A percentile compares a stretch with the other conserved stretches of the same genome.
Evolutionary conservation across 2,329 filamentous ascomycete species (phyloP).

Genomic region (Apiospora malaysiana): DNA sequence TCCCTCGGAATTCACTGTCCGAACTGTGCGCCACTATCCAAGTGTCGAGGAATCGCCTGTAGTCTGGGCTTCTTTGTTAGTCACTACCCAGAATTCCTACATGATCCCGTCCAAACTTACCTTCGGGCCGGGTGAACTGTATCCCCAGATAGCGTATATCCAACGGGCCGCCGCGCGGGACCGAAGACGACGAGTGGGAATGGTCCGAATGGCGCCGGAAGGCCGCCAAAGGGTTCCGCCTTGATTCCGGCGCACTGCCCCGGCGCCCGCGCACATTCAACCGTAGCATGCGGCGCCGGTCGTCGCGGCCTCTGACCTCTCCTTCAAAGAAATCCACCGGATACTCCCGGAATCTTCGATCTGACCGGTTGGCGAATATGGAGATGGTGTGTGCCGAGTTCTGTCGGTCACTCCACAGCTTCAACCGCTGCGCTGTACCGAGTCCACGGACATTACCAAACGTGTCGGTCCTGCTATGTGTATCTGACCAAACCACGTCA

Average conservation of each 20-base stretch:
- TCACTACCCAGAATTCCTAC: background rate
- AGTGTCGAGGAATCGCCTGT: conserved; percentile 51
- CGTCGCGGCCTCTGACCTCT: conserved; percentile 52
- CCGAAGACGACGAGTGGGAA: conserved; percentile 29
- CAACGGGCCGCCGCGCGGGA: conserved; percentile 33
- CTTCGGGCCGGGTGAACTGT: conserved; percentile 55
- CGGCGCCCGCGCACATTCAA: conserved; percentile 49
- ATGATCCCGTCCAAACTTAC: conserved; percentile 39
- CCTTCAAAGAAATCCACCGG: conserved; percentile 53
- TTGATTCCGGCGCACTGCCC: conserved; percentile 47
- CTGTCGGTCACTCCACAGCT: conserved; percentile 57
- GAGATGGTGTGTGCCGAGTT: conserved; percentile 54
- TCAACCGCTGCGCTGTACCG: conserved; percentile 57
- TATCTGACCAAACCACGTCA: conserved; percentile 59
- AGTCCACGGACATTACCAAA: conserved; percentile 58
- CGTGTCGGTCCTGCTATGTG: conserved; percentile 53
- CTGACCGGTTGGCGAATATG: conserved; percentile 53
- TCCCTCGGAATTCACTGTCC: conserved; percentile 52
- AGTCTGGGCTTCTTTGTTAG: conserved; percentile 42
- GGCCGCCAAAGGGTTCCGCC: conserved; percentile 27
- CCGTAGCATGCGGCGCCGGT: conserved; percentile 51
- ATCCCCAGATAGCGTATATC: conserved; percentile 57
- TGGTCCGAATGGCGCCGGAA: conserved; percentile 23
- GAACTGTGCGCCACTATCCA: conserved; percentile 54
- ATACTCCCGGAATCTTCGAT: conserved; percentile 54